Evolutionary conservation across 176 grass and related monocot species (phyloP), one percentile per base, ranked within the genome.

Genomic region (Avena atlantica): DNA sequence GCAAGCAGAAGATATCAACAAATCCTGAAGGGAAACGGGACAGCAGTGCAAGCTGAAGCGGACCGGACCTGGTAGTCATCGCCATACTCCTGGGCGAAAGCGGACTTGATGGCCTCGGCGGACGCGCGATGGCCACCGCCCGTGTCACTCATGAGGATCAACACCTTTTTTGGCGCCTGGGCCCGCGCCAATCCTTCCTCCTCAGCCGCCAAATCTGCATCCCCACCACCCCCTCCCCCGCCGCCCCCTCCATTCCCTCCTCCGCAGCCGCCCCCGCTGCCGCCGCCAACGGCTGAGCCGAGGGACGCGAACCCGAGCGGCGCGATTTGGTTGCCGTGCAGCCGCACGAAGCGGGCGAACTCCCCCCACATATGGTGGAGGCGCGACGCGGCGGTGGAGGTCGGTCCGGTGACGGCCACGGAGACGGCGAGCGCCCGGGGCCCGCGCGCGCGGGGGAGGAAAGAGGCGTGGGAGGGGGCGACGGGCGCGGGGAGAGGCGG

Each of bases 141-240:
- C 1, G 97, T 99, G 76, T 99, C 97, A 64, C 97, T 99, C 97
- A 99, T 99, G 76, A 99, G 85, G 53, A 99, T 99, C 19, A 99
- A 44, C 77, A 99, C 94, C 27, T 95, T 96, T 87, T 99, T 99
- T 4, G 94, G 89, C 62, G 90, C 89, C 75, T 90, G 86, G 23
- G 85, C 75, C 47, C 57, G 89, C 47, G 31, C 76, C 48, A 67
- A 85, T 5, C 84, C 89, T 17, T 92, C 94, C 87, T 92, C 85
- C 49, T 90, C 90, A 3, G 17, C 73, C 34, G 63, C 59, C 65
- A 14, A 53, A 23, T 91, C 88, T 8, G 74, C 86, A 27, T 63
- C 82, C 69, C 52, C 86, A 3, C 76, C 75, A 0, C 80, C 84
- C 1, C 76, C 79, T 4, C 81, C 84, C 3, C 80, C 86, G 0